These are phyloP conservation scores for Pleomassaria siparia DNA, from an alignment of 2,329 filamentous ascomycete species.

Conservation along the genomic window DNA sequence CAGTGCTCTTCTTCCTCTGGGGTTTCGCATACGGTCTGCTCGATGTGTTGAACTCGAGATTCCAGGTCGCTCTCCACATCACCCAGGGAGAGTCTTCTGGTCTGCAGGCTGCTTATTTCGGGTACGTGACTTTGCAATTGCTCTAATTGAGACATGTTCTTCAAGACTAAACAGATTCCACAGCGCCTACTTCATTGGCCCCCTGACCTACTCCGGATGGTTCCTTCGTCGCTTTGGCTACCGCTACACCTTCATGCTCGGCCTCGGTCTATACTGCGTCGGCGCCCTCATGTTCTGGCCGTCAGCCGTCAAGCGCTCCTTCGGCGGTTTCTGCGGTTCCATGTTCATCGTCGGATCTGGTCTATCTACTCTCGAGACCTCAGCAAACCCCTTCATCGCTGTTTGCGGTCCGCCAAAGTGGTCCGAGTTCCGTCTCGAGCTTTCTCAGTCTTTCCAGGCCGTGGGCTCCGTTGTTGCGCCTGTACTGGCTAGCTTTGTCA, in stretches of 20 bases:
- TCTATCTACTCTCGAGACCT: conserved; percentile 73
- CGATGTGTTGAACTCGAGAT: conserved; percentile 49
- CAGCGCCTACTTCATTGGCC: conserved; percentile 57
- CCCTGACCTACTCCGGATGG: conserved; percentile 56
- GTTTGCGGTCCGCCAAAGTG: conserved; percentile 74
- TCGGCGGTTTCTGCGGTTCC: conserved; percentile 70
- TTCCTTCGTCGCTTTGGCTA: conserved; percentile 75
- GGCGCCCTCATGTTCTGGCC: conserved; percentile 84
- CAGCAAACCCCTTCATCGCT: conserved; percentile 75
- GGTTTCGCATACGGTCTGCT: conserved; percentile 51
- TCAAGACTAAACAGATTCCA: neutral
- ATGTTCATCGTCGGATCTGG: conserved; percentile 76
- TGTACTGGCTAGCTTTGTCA: conserved; percentile 70
- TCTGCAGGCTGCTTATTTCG: conserved; percentile 66
- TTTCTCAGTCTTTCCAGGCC: conserved; percentile 77
- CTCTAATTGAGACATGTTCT: neutral
- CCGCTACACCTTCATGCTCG: conserved; percentile 77
- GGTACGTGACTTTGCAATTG: conserved; percentile 38
- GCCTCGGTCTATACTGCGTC: conserved; percentile 67
- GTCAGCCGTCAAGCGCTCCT: conserved; percentile 70
- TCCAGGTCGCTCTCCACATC: conserved; percentile 46
- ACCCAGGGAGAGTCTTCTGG: conserved; percentile 60
- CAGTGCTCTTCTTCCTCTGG: conserved; percentile 56
- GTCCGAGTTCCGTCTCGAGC: conserved; percentile 74
- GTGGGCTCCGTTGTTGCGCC: conserved; percentile 74